Base-by-base conservation (phyloP, 2,329 filamentous ascomycete genomes). In the Fusarium sp. region DNA sequence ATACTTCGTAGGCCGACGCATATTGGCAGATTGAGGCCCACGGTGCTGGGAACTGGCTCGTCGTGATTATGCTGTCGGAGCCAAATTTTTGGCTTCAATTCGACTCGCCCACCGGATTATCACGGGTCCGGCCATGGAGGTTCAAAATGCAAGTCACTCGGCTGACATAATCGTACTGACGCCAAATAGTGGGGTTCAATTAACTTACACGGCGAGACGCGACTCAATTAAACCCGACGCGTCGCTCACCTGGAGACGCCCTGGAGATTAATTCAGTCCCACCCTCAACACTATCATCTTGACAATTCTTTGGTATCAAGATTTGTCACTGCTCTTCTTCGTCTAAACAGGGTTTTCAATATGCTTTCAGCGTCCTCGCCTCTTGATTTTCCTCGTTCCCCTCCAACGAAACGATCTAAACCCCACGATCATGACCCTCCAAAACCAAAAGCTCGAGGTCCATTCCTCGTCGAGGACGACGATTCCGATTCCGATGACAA, bases 361-460 rank as follows among this genome's bases (percentile, higher is more conserved):
- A 91, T 92, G 88, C 80, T 87, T 27, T 83, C 85, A 40, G 83
- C 86, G 41, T 90, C 90, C 9, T 90, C 90, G 16, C 87, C 89
- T 4, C 79, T 89, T 22, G 75, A 82, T 27, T 88, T 88, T 63
- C 87, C 88, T 4, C 78, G 82, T 74, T 87, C 87, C 25, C 71
- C 78, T 40, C 79, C 79, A 4, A 62, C 76, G 30, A 83, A 82
- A 68, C 80, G 81, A 65, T 67, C 79, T 51, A 75, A 75, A 68
- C 78, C 78, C 47, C 80, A 82, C 69, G 66, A 76, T 69, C 55
- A 78, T 75, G 74, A 76, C 47, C 70, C 68, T 72, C 67, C 80
- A 71, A 74, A 81, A 73, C 56, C 81, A 18, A 80, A 78, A 64
- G 70, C 77, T 65, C 72, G 79, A 70, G 51, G 82, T 70, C 78